A percentile compares a stretch with the other conserved stretches of the same genome.
These are phyloP conservation scores for Ogataea polymorpha DNA, from an alignment of 805 yeast genomes.

Conservation along the genomic window DNA sequence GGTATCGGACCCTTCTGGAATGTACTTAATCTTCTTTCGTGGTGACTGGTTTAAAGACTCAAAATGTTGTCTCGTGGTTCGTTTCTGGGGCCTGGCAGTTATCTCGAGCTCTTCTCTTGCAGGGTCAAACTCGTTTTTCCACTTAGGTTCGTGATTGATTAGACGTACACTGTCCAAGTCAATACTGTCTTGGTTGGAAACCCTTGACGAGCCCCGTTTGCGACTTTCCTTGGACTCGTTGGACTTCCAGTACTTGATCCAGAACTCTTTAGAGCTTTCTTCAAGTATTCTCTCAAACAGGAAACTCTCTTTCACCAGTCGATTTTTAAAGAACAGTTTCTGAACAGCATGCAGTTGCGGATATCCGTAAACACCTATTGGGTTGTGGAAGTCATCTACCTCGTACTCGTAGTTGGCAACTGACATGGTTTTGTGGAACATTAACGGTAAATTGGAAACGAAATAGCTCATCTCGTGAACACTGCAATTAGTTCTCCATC, in stretches of 20 bases:
- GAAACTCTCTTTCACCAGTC: slow-evolving; percentile 38
- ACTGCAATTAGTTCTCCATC: slow-evolving; percentile 57
- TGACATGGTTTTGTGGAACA: slow-evolving; percentile 40
- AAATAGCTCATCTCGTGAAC: slow-evolving; percentile 67
- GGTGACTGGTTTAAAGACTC: slow-evolving; percentile 8
- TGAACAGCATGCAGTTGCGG: slow-evolving; percentile 54
- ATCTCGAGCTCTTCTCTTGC: slow-evolving; percentile 20
- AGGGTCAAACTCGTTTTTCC: slow-evolving; percentile 29
- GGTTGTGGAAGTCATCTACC: slow-evolving; percentile 47
- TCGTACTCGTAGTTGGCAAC: slow-evolving; percentile 38
- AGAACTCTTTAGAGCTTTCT: slow-evolving; percentile 41
- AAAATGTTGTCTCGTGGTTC: neutral
- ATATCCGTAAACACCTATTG: slow-evolving; percentile 54
- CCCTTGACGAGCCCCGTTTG: slow-evolving; percentile 2
- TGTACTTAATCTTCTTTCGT: slow-evolving; percentile 17
- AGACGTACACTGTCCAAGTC: slow-evolving; percentile 32
- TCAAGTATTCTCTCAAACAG: slow-evolving; percentile 33
- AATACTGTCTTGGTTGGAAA: slow-evolving; percentile 13
- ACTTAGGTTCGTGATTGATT: slow-evolving; percentile 27
- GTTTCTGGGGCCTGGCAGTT: neutral
- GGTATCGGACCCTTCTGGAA: slow-evolving; percentile 16
- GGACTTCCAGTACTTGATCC: slow-evolving; percentile 50
- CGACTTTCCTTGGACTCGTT: slow-evolving; percentile 15
- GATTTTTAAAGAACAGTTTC: slow-evolving; percentile 49
- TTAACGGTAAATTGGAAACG: slow-evolving; percentile 42